Conservation (phyloP, 2,329 filamentous ascomycete species). For the Neofusicoccum ribis region DNA sequence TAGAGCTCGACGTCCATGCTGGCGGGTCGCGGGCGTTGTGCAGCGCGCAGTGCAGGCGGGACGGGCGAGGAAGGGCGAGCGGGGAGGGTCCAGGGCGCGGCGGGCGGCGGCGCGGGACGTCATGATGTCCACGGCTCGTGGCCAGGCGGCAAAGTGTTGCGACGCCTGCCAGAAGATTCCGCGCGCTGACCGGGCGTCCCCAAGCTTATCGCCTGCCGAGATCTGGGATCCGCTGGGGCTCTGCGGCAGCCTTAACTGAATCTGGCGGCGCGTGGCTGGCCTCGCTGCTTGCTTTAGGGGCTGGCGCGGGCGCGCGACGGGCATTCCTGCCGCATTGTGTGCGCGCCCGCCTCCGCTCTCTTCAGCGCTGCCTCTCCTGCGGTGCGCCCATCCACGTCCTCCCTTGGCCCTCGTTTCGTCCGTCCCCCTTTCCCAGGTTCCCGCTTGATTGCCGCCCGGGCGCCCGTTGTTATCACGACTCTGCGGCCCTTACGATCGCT, state of each 20-base stretch:
- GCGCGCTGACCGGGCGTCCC: not conserved
- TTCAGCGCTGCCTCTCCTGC: no score
- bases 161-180: slow-evolving; percentile 16
- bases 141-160: slow-evolving; percentile 6
- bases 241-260: slow-evolving; percentile 2
- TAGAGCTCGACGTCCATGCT: slow-evolving; percentile 54
- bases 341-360: not conserved
- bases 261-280: not conserved
- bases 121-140: not conserved
- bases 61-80: not conserved
- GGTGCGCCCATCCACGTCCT: not conserved
- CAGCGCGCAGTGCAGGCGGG: not conserved
- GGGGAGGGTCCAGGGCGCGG: not conserved
- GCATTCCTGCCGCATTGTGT: slow-evolving; percentile 5
- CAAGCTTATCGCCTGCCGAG: slow-evolving; percentile 10
- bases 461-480: not conserved
- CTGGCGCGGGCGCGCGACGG: not conserved
- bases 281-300: not conserved
- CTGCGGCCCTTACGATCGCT: slow-evolving; percentile 18
- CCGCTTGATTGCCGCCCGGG: not conserved
- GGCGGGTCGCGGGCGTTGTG: not conserved
- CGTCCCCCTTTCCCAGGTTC: not conserved
- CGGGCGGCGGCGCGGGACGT: not conserved
- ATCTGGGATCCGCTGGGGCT: slow-evolving; percentile 10
- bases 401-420: not conserved